Conservation (phyloP, 305 asterid species). For the Caryopteris hybrid region DNA sequence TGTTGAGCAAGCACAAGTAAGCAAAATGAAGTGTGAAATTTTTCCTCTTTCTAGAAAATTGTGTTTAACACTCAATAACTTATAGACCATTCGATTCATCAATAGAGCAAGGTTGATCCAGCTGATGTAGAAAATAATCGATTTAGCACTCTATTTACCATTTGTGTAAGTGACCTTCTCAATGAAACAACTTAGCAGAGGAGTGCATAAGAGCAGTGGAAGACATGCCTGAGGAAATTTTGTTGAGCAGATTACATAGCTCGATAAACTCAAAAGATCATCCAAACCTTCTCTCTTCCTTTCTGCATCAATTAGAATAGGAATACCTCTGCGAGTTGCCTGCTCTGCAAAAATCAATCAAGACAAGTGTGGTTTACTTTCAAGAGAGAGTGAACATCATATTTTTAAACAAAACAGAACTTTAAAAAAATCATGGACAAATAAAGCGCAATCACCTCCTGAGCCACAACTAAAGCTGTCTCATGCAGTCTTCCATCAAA, state of each 20-base stretch:
- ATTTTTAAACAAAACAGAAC: not conserved
- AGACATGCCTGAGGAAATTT: conserved; percentile 86
- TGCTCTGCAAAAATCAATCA: conserved; percentile 72
- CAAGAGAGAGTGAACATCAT: conserved; percentile 20
- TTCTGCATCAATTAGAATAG: conserved; percentile 88
- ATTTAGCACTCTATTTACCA: not conserved
- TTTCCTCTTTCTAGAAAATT: not conserved
- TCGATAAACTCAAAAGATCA: conserved; percentile 67
- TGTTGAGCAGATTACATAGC: conserved; percentile 76
- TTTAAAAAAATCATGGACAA: conserved; percentile 7
- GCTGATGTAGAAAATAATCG: not conserved
- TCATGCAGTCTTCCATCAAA: conserved; percentile 82
- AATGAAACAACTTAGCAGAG: not conserved
- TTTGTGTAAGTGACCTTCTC: not conserved
- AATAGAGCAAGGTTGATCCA: not conserved
- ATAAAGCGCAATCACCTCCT: conserved; percentile 58
- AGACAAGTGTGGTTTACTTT: conserved; percentile 35
- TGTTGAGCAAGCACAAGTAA: not conserved
- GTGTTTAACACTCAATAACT: not conserved
- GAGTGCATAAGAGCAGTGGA: not conserved
- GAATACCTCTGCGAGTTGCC: conserved; percentile 89
- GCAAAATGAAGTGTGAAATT: not conserved
- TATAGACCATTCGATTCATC: not conserved
- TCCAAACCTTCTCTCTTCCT: conserved; percentile 87
- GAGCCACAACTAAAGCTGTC: conserved; percentile 74